Evolutionary conservation across 2,329 filamentous ascomycete genomes (phyloP).

Genomic region (Diaporthe capsici): DNA sequence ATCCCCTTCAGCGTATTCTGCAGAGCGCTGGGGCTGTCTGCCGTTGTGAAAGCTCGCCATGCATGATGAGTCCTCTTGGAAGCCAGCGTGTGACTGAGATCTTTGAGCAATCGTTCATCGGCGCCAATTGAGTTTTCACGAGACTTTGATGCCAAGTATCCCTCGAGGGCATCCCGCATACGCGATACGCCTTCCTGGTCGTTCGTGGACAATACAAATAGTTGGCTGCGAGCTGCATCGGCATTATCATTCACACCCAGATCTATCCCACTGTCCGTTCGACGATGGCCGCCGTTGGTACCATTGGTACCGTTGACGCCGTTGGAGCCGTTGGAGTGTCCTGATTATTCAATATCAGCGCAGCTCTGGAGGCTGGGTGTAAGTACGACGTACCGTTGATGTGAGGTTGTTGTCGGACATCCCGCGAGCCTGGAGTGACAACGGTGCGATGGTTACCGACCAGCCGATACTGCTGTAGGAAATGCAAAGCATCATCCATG

Average conservation of each 20-base stretch:
- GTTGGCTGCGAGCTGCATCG: conserved; percentile 3
- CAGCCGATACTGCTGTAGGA: conserved; percentile 31
- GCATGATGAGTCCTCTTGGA: conserved; percentile 32
- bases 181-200: conserved; percentile 35
- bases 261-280: conserved; percentile 24
- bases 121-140: background rate
- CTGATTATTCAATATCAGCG: background rate
- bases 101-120: conserved; percentile 19
- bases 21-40: conserved; percentile 10
- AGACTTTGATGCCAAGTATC: conserved; percentile 19
- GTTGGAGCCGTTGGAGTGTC: background rate
- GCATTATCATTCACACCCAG: background rate
- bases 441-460: conserved; percentile 30
- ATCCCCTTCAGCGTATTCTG: conserved; percentile 5
- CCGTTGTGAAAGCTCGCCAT: conserved; percentile 34
- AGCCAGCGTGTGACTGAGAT: conserved; percentile 29
- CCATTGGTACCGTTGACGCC: background rate
- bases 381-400: background rate
- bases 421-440: conserved; percentile 36
- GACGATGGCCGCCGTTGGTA: background rate
- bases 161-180: conserved; percentile 14
- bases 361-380: background rate
- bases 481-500: conserved; percentile 37
- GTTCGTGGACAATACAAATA: conserved; percentile 35
- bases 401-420: background rate